Conservation (phyloP, 2,329 filamentous ascomycete species). For the Aaosphaeria pasadenensis region DNA sequence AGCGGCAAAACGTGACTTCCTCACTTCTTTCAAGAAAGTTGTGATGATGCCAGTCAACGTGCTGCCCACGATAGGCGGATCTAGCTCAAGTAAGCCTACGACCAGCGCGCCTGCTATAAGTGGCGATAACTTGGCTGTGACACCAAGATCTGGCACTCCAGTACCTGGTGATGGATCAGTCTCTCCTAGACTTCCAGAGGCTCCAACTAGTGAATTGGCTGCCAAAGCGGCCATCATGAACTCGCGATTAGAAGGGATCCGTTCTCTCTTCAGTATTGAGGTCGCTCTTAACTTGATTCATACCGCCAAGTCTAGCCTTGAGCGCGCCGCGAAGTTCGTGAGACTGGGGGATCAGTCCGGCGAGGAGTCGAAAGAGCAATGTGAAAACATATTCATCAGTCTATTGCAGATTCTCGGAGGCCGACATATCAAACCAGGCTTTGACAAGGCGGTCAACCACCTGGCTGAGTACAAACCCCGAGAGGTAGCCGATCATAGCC, state of each 20-base stretch:
- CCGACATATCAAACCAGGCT: slow-evolving; percentile 86
- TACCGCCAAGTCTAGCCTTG: slow-evolving; percentile 80
- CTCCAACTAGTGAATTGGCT: slow-evolving; percentile 85
- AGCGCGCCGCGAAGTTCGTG: slow-evolving; percentile 80
- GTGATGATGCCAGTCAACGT: slow-evolving; percentile 98
- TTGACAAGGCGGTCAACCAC: slow-evolving; percentile 88
- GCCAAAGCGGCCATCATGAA: slow-evolving; percentile 99
- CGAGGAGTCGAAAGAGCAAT: slow-evolving; percentile 82
- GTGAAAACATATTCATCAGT: slow-evolving; percentile 81
- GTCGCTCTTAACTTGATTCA: slow-evolving; percentile 88
- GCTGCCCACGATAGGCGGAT: slow-evolving; percentile 61
- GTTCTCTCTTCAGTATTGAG: slow-evolving; percentile 93
- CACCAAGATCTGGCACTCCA: slow-evolving; percentile 38
- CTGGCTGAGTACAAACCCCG: slow-evolving; percentile 88
- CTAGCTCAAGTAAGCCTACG: slow-evolving; percentile 36
- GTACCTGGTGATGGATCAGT: slow-evolving; percentile 28
- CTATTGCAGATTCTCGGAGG: slow-evolving; percentile 81
- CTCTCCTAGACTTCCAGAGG: slow-evolving; percentile 51
- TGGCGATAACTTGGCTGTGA: slow-evolving; percentile 27
- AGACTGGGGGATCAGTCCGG: slow-evolving; percentile 75
- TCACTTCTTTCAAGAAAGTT: slow-evolving; percentile 96
- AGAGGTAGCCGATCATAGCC: slow-evolving; percentile 69
- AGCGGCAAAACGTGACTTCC: slow-evolving; percentile 92
- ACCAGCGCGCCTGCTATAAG: slow-evolving; percentile 16
- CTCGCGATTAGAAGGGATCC: slow-evolving; percentile 88